Evolutionary conservation across 805 yeast genomes (phyloP).

Genomic region (Debaryomyces maramus): DNA sequence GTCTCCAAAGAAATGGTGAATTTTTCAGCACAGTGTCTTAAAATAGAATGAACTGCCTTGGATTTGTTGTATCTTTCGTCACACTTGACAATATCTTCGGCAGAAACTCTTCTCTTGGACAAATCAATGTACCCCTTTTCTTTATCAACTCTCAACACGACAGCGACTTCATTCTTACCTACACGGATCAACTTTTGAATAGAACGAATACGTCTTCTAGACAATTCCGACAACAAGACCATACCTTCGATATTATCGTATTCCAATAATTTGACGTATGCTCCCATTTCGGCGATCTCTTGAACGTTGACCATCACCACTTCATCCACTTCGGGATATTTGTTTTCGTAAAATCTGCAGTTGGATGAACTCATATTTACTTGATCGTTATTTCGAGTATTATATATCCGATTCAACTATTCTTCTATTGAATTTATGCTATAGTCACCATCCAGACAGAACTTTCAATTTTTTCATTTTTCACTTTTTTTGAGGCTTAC

Average conservation of each 20-base stretch:
- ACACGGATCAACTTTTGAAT: slow-evolving; percentile 97
- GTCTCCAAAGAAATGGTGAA: slow-evolving; percentile 83
- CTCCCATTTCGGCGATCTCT: slow-evolving; percentile 99
- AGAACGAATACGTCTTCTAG: slow-evolving; percentile 98
- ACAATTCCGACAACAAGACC: slow-evolving; percentile 92
- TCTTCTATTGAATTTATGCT: neutral
- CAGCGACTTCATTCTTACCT: slow-evolving; percentile 97
- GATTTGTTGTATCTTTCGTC: slow-evolving; percentile 97
- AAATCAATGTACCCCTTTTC: slow-evolving; percentile 98
- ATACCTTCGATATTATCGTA: slow-evolving; percentile 98
- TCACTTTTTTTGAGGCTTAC: neutral
- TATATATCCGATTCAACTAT: too few species aligned
- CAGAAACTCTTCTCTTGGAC: slow-evolving; percentile 96
- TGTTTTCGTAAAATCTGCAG: slow-evolving; percentile 97
- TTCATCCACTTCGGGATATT: slow-evolving; percentile 98
- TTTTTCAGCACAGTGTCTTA: slow-evolving; percentile 98
- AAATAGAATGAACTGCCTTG: slow-evolving; percentile 96
- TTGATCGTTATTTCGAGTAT: too few species aligned
- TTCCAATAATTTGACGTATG: slow-evolving; percentile 92
- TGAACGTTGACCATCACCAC: slow-evolving; percentile 99
- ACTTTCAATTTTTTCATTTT: neutral
- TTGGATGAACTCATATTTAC: slow-evolving; percentile 73
- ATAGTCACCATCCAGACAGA: too few species aligned
- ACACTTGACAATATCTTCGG: slow-evolving; percentile 95
- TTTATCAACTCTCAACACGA: slow-evolving; percentile 95